Evolutionary conservation across 345 rosid species (phyloP).

Genomic region (Moricandia arvensis): DNA sequence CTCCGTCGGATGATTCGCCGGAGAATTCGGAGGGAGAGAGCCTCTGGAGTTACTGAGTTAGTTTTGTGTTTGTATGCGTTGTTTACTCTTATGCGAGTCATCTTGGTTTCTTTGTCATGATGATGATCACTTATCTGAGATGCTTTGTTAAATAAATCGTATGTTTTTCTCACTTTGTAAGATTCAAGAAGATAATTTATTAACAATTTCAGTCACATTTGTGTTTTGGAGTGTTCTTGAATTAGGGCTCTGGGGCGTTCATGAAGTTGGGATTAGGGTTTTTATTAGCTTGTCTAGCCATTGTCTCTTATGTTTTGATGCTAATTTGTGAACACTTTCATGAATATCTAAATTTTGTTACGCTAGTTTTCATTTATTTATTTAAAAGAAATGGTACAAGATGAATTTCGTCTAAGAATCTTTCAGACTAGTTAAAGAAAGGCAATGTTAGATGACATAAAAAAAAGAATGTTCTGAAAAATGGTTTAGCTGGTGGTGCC

Average conservation of each 20-base stretch:
- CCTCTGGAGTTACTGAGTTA: constrained; percentile 64
- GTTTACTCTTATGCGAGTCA: constrained; percentile 11
- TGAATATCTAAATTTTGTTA: background rate
- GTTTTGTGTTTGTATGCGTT: background rate
- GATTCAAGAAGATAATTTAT: background rate
- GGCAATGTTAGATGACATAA: background rate
- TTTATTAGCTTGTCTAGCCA: background rate
- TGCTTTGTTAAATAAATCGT: constrained; percentile 12
- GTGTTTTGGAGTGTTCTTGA: constrained; percentile 5
- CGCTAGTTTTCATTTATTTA: background rate
- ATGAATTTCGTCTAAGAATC: background rate
- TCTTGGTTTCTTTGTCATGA: constrained; percentile 2
- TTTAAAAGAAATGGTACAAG: background rate
- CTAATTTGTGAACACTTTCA: background rate
- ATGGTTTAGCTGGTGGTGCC: too few species aligned
- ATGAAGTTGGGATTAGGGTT: constrained; percentile 24
- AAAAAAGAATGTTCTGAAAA: too few species aligned
- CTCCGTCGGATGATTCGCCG: constrained; percentile 58
- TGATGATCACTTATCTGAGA: constrained; percentile 29
- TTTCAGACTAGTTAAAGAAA: background rate
- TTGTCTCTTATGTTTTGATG: background rate
- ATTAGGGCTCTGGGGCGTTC: constrained; percentile 18
- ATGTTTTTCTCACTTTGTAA: background rate
- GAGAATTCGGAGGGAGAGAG: constrained; percentile 64
- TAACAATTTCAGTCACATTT: background rate